Evolutionary conservation across 345 rosid genomes (phyloP).

Genomic region (Xanthoceras sorbifolium): DNA sequence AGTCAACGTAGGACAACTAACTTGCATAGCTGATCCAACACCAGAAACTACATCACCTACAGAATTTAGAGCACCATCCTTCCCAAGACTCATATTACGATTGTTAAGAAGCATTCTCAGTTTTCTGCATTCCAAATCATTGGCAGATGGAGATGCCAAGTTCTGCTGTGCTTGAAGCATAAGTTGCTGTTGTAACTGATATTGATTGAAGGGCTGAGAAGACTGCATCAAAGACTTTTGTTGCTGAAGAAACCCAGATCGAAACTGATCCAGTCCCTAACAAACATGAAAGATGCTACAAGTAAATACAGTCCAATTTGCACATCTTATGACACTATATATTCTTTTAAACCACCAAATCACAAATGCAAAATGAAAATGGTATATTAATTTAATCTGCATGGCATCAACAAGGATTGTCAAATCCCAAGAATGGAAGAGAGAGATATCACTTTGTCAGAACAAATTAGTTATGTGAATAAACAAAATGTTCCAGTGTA

Average conservation of each 20-base stretch:
- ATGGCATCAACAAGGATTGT: not conserved
- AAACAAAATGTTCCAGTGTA: not conserved
- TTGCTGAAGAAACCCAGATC: slow-evolving; percentile 46
- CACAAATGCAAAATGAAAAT: not conserved
- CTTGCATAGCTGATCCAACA: slow-evolving; percentile 42
- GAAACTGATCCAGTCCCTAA: slow-evolving; percentile 60
- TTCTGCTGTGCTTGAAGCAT: slow-evolving; percentile 60
- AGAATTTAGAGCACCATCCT: slow-evolving; percentile 38
- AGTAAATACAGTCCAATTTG: not conserved
- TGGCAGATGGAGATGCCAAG: slow-evolving; percentile 43
- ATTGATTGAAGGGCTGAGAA: slow-evolving; percentile 45
- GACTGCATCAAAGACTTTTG: slow-evolving; percentile 50
- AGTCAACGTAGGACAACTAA: slow-evolving; percentile 36
- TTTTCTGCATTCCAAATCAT: slow-evolving; percentile 53
- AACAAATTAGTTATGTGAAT: too few relatives aligned
- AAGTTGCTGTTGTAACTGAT: slow-evolving; percentile 55
- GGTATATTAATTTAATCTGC: not conserved
- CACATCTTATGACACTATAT: not conserved
- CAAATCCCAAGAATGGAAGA: not conserved
- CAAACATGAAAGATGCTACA: slow-evolving; percentile 7
- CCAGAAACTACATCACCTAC: slow-evolving; percentile 41
- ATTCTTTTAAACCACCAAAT: not conserved
- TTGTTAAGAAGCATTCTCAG: slow-evolving; percentile 49
- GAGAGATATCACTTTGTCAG: too few relatives aligned
- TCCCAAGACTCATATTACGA: slow-evolving; percentile 43